Conservation (phyloP, 1,284 basidiomycete genomes). For the Fomitopsis palustris region DNA sequence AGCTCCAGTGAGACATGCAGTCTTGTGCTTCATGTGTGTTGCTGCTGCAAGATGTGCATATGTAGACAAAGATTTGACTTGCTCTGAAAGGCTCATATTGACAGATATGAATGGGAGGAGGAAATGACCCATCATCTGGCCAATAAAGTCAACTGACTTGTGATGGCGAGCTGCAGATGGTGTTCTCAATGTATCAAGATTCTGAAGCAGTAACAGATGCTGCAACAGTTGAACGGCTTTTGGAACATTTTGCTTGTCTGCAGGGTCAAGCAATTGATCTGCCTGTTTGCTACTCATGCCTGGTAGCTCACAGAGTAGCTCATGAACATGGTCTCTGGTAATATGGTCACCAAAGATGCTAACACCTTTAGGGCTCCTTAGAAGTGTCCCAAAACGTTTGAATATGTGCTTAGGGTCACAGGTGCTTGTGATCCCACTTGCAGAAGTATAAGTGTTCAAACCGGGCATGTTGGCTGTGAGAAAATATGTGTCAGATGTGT, state of each 20-base stretch:
- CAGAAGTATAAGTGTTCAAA: not conserved
- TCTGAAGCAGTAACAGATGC: not conserved
- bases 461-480: not conserved
- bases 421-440: not conserved
- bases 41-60: not conserved
- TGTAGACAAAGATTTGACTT: not conserved
- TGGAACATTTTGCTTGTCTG: slow-evolving; percentile 1
- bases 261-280: not conserved
- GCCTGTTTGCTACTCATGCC: not conserved
- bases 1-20: not conserved
- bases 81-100: not conserved
- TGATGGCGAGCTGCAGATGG: not conserved
- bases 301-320: not conserved
- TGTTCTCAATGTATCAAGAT: not conserved
- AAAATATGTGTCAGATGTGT: not conserved
- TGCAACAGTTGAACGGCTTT: not conserved
- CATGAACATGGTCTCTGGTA: not conserved
- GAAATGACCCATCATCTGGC: not conserved
- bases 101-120: not conserved
- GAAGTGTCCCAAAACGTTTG: not conserved
- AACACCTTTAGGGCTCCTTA: not conserved
- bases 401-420: not conserved
- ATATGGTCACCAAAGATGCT: not conserved
- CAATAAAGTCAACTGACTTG: not conserved
- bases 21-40: not conserved